Evolutionary conservation across 2,329 filamentous ascomycete species (phyloP).

Genomic region (Fusarium chaquense): DNA sequence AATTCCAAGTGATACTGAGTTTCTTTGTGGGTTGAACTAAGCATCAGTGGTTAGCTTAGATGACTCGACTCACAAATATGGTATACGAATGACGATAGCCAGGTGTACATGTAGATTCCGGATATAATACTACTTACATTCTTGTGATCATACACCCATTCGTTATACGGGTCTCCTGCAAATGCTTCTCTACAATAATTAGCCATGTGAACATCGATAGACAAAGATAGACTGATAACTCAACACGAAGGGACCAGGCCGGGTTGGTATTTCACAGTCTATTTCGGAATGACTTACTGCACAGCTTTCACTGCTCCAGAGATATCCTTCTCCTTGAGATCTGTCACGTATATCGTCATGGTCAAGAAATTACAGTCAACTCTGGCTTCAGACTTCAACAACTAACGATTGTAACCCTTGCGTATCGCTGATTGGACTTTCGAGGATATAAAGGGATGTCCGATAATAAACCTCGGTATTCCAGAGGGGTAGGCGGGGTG

Average conservation of each 20-base stretch:
- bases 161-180: slow-evolving; percentile 73
- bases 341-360: slow-evolving; percentile 67
- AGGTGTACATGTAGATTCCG: too few relatives aligned
- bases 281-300: slow-evolving; percentile 55
- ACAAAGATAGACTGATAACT: too few relatives aligned
- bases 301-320: slow-evolving; percentile 73
- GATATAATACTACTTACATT: slow-evolving; percentile 53
- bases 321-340: slow-evolving; percentile 70
- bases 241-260: neutral
- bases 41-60: rapidly evolving
- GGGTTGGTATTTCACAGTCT: rapidly evolving
- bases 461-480: neutral
- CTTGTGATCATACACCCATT: slow-evolving; percentile 71
- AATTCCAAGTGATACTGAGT: slow-evolving; percentile 71
- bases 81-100: too few relatives aligned
- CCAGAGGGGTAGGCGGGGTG: neutral
- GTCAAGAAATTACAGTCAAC: rapidly evolving
- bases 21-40: slow-evolving; percentile 70
- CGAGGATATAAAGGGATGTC: neutral
- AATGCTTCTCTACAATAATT: slow-evolving; percentile 62
- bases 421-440: neutral
- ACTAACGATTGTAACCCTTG: rapidly evolving
- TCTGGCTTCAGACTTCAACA: neutral
- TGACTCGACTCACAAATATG: rapidly evolving
- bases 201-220: neutral